Percentiles rank a stretch among this genome's conserved stretches.
Evolutionary conservation across 495 filamentous ascomycete genomes (phyloP).

Genomic region (Hyaloscypha bicolor): DNA sequence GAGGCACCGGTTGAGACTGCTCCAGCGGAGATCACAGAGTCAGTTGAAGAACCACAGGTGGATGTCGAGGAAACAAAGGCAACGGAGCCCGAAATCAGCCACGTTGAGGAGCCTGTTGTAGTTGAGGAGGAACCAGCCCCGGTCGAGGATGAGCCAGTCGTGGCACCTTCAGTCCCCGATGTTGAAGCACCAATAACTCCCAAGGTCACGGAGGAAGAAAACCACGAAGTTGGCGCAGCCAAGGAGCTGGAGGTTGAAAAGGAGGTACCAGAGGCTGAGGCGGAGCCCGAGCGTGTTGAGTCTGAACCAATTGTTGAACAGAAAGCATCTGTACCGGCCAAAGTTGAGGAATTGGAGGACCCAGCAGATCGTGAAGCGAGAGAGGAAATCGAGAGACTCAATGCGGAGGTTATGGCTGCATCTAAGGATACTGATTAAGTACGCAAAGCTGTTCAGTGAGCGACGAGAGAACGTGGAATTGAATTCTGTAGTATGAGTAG

Average conservation of each 20-base stretch:
- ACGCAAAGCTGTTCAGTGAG: not conserved
- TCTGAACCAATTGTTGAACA: not conserved
- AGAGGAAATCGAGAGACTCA: conserved; percentile 29
- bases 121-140: not conserved
- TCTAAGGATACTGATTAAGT: conserved; percentile 2
- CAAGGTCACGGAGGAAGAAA: not conserved
- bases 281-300: not conserved
- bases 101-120: not conserved
- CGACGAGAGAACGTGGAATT: not conserved
- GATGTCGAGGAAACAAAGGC: conserved; percentile 10
- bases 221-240: not conserved
- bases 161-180: not conserved
- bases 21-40: conserved; percentile 5
- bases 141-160: conserved; percentile 10
- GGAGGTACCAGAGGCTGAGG: not conserved
- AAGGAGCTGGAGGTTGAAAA: not conserved
- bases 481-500: not conserved
- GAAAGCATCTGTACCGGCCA: not conserved
- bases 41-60: conserved; percentile 17
- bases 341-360: conserved; percentile 14
- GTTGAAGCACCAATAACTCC: conserved; percentile 1
- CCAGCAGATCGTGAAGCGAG: conserved; percentile 28
- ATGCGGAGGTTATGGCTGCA: conserved; percentile 27
- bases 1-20: conserved; percentile 18
- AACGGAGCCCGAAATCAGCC: not conserved